Evolutionary conservation across 2,329 filamentous ascomycete genomes (phyloP).

Genomic region (Xylaria multiplex): DNA sequence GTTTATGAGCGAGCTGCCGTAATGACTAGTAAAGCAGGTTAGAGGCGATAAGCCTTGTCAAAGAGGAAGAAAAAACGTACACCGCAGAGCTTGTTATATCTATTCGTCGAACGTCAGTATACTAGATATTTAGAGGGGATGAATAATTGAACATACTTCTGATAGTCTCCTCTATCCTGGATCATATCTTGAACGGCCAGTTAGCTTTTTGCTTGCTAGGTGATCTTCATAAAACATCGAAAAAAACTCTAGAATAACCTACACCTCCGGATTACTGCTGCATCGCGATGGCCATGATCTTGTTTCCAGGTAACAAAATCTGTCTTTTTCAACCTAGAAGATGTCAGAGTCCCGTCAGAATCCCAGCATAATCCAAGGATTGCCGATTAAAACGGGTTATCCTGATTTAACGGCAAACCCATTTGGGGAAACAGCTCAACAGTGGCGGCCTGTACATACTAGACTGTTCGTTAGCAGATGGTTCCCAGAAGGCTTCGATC

Average conservation of each 20-base stretch:
- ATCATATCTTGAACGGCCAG: conserved; percentile 69
- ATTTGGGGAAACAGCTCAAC: conserved; percentile 1
- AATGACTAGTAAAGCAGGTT: conserved; percentile 66
- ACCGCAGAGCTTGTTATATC: conserved; percentile 74
- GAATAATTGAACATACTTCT: conserved; percentile 42
- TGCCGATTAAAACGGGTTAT: neutral
- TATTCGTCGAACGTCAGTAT: conserved; percentile 28
- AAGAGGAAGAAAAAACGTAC: conserved; percentile 54
- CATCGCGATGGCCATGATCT: conserved; percentile 86
- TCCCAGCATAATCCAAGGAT: neutral
- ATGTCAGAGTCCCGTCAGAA: conserved; percentile 26
- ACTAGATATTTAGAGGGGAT: neutral
- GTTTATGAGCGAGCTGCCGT: conserved; percentile 87
- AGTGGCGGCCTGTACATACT: conserved; percentile 26
- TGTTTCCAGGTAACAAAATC: conserved; percentile 95
- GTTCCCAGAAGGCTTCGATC: neutral
- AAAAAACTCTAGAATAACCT: conserved; percentile 1
- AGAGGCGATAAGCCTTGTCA: neutral
- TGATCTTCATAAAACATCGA: neutral
- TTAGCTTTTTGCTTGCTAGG: conserved; percentile 4
- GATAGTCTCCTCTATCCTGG: conserved; percentile 88
- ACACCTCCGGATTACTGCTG: conserved; percentile 72
- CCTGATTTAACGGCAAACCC: neutral
- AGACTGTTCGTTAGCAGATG: conserved; percentile 30
- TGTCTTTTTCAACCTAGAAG: conserved; percentile 74